Base-by-base conservation (phyloP, 192 early-diverging fungal genomes). In the Coemansia sp. region DNA sequence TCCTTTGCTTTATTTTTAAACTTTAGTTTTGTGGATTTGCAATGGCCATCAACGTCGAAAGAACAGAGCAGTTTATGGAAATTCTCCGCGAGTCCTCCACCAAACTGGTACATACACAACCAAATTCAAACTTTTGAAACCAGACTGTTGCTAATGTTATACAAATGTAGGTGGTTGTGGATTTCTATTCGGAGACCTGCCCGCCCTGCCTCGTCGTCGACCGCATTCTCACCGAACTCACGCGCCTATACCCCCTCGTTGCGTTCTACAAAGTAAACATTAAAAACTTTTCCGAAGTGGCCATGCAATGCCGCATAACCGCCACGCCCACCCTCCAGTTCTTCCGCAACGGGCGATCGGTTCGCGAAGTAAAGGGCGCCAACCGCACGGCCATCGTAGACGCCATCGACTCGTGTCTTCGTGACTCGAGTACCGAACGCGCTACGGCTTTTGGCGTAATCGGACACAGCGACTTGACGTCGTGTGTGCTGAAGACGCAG, bases 311-410 rank as follows among this genome's bases (percentile, higher is more conserved):
- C 54, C 70, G 63, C 12, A 65, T 82, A 22, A 67, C 74, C 24
- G 73, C 80, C 3, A 76, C 74, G 15, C 80, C 80, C 5, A 82
- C 73, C 11, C 59, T 82, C 25, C 71, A 76, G 62, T 83, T 94
- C 64, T 96, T 84, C 84, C 85, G 89, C 62, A 84, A 80, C 59
- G 91, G 88, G 24, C 83, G 89, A 17, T 87, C 87, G 72, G 83
- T 94, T 48, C 86, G 71, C 39, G 89, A 94, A 70, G 59, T 98
- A 37, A 84, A 87, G 55, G 96, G 96, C 24, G 96, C 92, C 6
- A 89, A 93, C 74, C 82, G 85, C 21, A 61, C 70, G 53, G 85
- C 87, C 45, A 87, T 98, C 27, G 85, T 89, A 59, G 67, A 66
- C 23, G 73, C 85, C 12, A 84, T 95, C 57, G 87, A 88, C 58